phyloP scores from a whole-genome alignment of 306 rosid genomes.

The Cucumis cinereus region DNA sequence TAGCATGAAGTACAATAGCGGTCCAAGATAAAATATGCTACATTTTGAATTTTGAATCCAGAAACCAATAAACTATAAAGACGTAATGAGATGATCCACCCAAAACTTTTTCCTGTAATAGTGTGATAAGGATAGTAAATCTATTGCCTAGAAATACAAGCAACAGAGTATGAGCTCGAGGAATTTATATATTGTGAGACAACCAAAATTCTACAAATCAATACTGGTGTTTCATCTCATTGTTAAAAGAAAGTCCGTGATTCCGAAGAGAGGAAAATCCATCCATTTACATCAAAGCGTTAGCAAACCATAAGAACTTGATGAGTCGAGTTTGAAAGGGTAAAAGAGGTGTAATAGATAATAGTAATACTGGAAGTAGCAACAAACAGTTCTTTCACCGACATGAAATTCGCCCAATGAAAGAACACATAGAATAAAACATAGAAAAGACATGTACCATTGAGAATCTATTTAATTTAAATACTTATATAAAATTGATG shows the following conservation, averaged over 20 bases:
- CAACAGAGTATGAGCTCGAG: neutral
- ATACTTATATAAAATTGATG: neutral
- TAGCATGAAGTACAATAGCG: neutral
- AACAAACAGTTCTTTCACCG: neutral
- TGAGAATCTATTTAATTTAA: neutral
- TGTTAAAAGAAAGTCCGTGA: neutral
- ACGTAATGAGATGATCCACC: neutral
- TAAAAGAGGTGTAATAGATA: neutral
- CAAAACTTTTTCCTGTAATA: neutral
- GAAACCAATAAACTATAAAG: neutral
- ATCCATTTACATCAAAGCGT: neutral
- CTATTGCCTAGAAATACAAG: neutral
- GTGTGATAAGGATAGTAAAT: neutral
- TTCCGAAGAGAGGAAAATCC: neutral
- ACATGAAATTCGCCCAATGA: neutral
- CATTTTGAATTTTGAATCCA: neutral
- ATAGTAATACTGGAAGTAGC: neutral
- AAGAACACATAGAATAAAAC: neutral
- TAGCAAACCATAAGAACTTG: neutral
- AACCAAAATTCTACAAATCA: neutral
- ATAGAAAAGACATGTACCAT: neutral
- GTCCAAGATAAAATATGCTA: neutral
- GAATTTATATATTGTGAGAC: neutral
- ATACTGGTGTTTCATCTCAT: neutral
- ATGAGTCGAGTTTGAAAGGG: neutral